Evolutionary conservation across 441 rosid genomes (phyloP).

Genomic region (Pelargonium myrrhifolium): DNA sequence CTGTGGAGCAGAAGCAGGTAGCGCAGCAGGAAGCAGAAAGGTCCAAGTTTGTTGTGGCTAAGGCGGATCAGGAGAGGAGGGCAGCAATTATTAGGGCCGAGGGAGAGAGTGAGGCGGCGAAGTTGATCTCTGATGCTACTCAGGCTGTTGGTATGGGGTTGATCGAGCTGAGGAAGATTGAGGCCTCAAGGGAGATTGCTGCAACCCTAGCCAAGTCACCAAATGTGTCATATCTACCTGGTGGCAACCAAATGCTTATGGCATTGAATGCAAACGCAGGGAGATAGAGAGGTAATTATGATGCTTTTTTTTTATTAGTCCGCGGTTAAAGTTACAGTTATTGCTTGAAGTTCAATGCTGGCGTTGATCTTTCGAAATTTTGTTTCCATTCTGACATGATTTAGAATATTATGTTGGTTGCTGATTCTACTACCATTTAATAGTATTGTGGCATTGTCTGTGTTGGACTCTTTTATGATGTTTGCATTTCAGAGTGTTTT

Average conservation of each 20-base stretch:
- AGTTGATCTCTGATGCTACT: slow-evolving; percentile 80
- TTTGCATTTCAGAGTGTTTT: no score
- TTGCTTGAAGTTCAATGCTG: not conserved
- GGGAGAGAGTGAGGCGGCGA: slow-evolving; percentile 96
- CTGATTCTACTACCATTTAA: no score
- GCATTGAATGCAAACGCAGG: slow-evolving; percentile 59
- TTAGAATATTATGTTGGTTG: no score
- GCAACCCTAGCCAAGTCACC: slow-evolving; percentile 83
- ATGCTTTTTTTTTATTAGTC: no score
- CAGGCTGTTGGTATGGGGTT: slow-evolving; percentile 72
- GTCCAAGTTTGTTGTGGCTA: slow-evolving; percentile 80
- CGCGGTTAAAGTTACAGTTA: not conserved
- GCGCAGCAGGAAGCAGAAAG: slow-evolving; percentile 98
- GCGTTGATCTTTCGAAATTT: no score
- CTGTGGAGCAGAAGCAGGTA: slow-evolving; percentile 98
- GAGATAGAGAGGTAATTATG: slow-evolving; percentile 45
- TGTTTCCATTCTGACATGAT: no score
- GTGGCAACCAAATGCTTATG: slow-evolving; percentile 72
- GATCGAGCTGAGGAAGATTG: slow-evolving; percentile 93
- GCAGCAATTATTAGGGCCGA: slow-evolving; percentile 88
- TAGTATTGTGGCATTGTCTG: no score
- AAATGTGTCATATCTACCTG: slow-evolving; percentile 76
- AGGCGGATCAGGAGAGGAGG: slow-evolving; percentile 97
- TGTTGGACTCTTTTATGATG: no score
- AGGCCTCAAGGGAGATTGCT: slow-evolving; percentile 90